Evolutionary conservation across 345 rosid species (phyloP), one percentile per base, ranked within the genome.

Genomic region (Corchorus capsularis): DNA sequence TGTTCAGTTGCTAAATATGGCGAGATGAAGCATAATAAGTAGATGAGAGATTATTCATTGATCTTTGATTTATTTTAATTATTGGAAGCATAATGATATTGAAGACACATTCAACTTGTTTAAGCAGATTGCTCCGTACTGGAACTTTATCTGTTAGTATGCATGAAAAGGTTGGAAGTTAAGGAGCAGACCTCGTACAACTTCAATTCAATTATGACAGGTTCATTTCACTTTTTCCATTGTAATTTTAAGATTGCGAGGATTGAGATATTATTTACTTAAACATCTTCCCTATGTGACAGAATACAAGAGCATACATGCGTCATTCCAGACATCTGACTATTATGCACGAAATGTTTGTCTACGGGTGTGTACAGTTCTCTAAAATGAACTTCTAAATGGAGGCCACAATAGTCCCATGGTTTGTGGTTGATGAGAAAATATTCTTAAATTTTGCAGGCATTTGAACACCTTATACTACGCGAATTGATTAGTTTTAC

Each of bases 101-200:
- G 50, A 52, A 22, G 53, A 4, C 49, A 13, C 32, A n/a, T 61
- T 63, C 56, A 32, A 77, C 37, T 50, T 60, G 46, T 79, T 64
- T 17, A 35, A 81, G 78, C 92, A 95, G 98, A 93, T 85, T 92
- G 99, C 87, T 92, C 99, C 41, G 63, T 93, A 66, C 74, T 93
- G 82, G 99, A 95, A 85, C 93, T 93, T 69, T 95, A 92, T 83
- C 76, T 95, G 77, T 87, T 95, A 64, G 93, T 89, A 39, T 93
- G 92, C 84, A 92, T 91, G 96, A 93, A 85, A 85, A 88, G 97
- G 75, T 75, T 93, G 83, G 99, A 95, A 87, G 84, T 83, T 74
- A 92, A 92, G 79, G 98, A 93, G 84, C 94, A 93, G 84, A 91
- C 50, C 76, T 87, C 96, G 7, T 93, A 93, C 85, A 93, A 90